A percentile compares a stretch with the other conserved stretches of the same genome.
Conservation (phyloP, 371 early-diverging fungal species). For the Amoeboaphelidium protococcarum region DNA sequence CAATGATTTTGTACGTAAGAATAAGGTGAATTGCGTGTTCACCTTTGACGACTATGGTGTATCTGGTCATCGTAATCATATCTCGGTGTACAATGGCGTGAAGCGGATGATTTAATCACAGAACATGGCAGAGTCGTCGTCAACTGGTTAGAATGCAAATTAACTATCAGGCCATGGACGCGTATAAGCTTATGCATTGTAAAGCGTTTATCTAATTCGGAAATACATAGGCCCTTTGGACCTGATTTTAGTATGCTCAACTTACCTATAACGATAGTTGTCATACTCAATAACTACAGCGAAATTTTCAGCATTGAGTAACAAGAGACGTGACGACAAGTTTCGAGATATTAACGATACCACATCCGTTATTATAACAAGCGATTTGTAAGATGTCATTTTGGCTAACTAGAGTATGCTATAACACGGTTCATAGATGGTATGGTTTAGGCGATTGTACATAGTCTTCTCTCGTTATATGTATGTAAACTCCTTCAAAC, state of each 20-base stretch:
- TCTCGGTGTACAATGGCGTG: conserved; percentile 45
- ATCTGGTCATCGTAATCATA: conserved; percentile 82
- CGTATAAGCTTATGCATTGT: background rate
- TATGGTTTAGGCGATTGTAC: conserved; percentile 88
- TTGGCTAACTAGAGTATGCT: conserved; percentile 78
- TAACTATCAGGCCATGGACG: background rate
- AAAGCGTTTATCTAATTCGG: background rate
- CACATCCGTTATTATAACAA: conserved; percentile 7
- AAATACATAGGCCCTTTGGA: conserved; percentile 1
- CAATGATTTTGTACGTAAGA: too few relatives aligned
- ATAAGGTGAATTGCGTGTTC: conserved; percentile 32
- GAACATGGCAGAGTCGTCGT: conserved; percentile 8
- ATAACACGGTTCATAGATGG: conserved; percentile 57
- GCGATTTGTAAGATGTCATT: conserved; percentile 17
- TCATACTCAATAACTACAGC: too few relatives aligned
- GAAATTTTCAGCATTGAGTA: too few relatives aligned
- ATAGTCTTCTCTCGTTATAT: conserved; percentile 81
- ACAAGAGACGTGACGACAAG: too few relatives aligned
- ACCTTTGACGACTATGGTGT: conserved; percentile 86
- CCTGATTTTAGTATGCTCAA: background rate
- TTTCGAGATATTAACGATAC: background rate
- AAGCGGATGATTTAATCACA: too few relatives aligned
- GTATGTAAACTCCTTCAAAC: too few relatives aligned
- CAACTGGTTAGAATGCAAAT: conserved; percentile 25
- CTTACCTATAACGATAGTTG: background rate